phyloP scores from a whole-genome alignment of 768 basidiomycete species.

The Gloeostereum incarnatum region DNA sequence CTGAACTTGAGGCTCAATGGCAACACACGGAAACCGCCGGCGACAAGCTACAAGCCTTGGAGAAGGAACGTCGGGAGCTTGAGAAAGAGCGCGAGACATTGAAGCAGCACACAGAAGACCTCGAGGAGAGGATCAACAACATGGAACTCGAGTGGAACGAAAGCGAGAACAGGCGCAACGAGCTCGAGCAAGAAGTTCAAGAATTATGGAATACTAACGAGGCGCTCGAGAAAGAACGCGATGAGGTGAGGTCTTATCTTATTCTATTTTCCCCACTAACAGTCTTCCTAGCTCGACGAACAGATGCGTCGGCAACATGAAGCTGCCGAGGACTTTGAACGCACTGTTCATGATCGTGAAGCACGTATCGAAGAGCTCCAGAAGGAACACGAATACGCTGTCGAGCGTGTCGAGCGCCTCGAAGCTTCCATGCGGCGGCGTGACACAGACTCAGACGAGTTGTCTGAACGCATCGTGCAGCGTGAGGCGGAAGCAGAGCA shows the following conservation, averaged over 20 bases:
- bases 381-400: constrained; percentile 45
- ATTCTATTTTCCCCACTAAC: not conserved
- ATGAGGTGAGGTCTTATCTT: constrained; percentile 30
- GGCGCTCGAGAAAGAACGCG: constrained; percentile 44
- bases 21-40: constrained; percentile 44
- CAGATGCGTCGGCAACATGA: constrained; percentile 46
- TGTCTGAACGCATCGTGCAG: constrained; percentile 33
- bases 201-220: constrained; percentile 44
- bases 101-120: constrained; percentile 26
- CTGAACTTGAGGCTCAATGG: constrained; percentile 69
- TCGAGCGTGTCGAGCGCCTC: constrained; percentile 45
- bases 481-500: constrained; percentile 44
- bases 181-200: constrained; percentile 47
- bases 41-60: constrained; percentile 34
- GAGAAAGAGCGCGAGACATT: constrained; percentile 31
- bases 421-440: constrained; percentile 48
- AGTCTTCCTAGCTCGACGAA: constrained; percentile 33
- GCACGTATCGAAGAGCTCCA: constrained; percentile 40
- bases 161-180: constrained; percentile 41
- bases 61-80: constrained; percentile 23
- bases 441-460: constrained; percentile 45
- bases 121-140: constrained; percentile 30
- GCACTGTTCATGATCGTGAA: constrained; percentile 43
- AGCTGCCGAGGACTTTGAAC: constrained; percentile 35
- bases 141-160: constrained; percentile 52